phyloP scores from a whole-genome alignment of 805 yeast species.

The Candida coleopterorum region DNA sequence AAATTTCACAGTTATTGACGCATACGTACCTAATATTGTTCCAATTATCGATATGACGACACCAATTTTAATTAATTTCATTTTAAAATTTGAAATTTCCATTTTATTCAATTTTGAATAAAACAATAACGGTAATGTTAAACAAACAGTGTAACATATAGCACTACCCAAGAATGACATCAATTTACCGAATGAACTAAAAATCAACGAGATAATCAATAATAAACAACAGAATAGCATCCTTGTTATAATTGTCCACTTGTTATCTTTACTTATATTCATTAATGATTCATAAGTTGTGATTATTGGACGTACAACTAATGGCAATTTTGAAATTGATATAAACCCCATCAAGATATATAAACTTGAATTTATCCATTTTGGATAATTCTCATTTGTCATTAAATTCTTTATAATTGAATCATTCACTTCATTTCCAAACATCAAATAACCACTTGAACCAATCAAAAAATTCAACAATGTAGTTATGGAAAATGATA shows the following conservation, averaged over 20 bases:
- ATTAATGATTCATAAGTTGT: slow-evolving; percentile 32
- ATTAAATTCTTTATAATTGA: slow-evolving; percentile 76
- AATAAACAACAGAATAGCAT: slow-evolving; percentile 20
- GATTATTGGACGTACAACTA: slow-evolving; percentile 34
- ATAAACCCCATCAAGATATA: slow-evolving; percentile 33
- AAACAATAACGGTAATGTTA: slow-evolving; percentile 36
- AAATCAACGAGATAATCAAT: slow-evolving; percentile 22
- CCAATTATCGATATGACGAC: slow-evolving; percentile 15
- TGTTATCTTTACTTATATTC: slow-evolving; percentile 9
- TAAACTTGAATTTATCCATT: slow-evolving; percentile 37
- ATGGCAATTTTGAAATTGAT: slow-evolving; percentile 39
- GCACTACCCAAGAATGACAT: slow-evolving; percentile 40
- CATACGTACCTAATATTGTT: slow-evolving; percentile 26
- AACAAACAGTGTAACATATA: slow-evolving; percentile 37
- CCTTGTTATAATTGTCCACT: slow-evolving; percentile 12
- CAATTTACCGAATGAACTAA: slow-evolving; percentile 36
- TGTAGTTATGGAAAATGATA: slow-evolving; percentile 57
- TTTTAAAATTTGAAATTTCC: slow-evolving; percentile 14
- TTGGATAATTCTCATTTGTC: slow-evolving; percentile 62
- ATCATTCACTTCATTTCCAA: slow-evolving; percentile 62
- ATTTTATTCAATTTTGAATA: slow-evolving; percentile 21
- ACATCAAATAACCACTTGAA: slow-evolving; percentile 70
- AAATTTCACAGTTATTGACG: slow-evolving; percentile 15
- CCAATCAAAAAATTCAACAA: slow-evolving; percentile 60
- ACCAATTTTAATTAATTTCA: slow-evolving; percentile 14